Evolutionary conservation across 2,329 filamentous ascomycete species (phyloP), one percentile per base, ranked within the genome.

Genomic region (Blumeria graminis): DNA sequence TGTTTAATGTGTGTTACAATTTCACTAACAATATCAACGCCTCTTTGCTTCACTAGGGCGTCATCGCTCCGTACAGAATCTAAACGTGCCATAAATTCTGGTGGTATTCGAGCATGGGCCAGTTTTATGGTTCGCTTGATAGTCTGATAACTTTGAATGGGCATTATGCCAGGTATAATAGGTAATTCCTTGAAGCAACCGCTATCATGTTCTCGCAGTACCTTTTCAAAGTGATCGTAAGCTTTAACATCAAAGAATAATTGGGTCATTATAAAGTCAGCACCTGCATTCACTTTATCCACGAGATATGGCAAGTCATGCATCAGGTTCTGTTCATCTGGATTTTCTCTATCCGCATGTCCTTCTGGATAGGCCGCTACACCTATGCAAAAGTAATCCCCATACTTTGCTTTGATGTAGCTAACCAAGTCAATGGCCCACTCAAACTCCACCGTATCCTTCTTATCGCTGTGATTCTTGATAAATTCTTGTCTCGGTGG

Each of bases 261-360:
- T 69, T 98, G 92, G 0, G 92, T 96, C 86, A 98, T 94, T 69
- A 98, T 84, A 66, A 98, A 98, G 70, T 96, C 89, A 55, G 89
- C 92, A 0, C 92, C 92, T 3, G 92, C 92, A 63, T 82, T 75
- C 0, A 83, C 84, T 74, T 98, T 98, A 62, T 94, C 88, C 10
- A 94, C 78, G 56, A 98, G 74, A 64, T 84, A 94, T 0, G 89
- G 86, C 58, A 98, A 70, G 69, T 98, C 92, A 60, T 84, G 77
- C 64, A 93, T 86, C 39, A 81, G 65, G 61, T 75, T 79, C 69
- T 82, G 79, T 32, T 74, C 77, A 36, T 74, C 67, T 1, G 90
- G 90, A 68, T 93, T 83, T 59, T 82, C 86, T 68, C 94, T 87
- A 65, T 94, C 88, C 6, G 88, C 83, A 67, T 96, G 92, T 6